A percentile compares a stretch with the other conserved stretches of the same genome.
Evolutionary conservation across 495 filamentous ascomycete genomes (phyloP).

Genomic region (Podospora pseudoanserina): DNA sequence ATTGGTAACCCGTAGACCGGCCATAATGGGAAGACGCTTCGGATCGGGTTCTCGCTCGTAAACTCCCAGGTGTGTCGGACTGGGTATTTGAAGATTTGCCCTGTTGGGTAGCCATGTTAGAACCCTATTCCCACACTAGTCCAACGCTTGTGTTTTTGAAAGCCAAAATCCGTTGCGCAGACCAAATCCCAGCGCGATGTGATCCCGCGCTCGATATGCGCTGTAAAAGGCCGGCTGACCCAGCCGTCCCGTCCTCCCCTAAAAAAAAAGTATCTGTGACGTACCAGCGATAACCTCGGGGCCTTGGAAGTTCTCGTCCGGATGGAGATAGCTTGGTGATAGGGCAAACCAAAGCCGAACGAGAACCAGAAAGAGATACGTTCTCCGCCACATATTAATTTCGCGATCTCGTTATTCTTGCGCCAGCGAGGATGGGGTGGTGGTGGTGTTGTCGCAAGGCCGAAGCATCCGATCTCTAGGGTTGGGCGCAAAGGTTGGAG

Average conservation of each 20-base stretch:
- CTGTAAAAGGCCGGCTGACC: not conserved
- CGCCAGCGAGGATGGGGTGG: slow-evolving; percentile 4
- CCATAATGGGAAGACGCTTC: slow-evolving; percentile 96
- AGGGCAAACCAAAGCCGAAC: slow-evolving; percentile 93
- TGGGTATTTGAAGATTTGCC: slow-evolving; percentile 83
- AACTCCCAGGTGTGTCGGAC: slow-evolving; percentile 93
- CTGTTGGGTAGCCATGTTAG: slow-evolving; percentile 41
- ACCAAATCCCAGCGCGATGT: not conserved
- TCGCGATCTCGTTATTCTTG: not conserved
- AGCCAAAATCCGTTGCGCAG: not conserved
- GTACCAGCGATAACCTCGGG: slow-evolving; percentile 95
- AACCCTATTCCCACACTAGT: not conserved
- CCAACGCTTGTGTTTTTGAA: not conserved
- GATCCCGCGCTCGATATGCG: not conserved
- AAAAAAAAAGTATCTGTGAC: slow-evolving; percentile 25
- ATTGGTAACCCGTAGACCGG: slow-evolving; percentile 88
- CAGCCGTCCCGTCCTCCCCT: not conserved
- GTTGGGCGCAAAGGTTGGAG: slow-evolving; percentile 9
- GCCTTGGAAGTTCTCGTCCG: slow-evolving; percentile 97
- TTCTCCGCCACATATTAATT: slow-evolving; percentile 79
- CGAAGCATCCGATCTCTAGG: slow-evolving; percentile 21
- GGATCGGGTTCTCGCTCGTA: slow-evolving; percentile 75
- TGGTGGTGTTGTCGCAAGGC: slow-evolving; percentile 11
- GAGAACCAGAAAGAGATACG: slow-evolving; percentile 76
- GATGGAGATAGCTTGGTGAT: slow-evolving; percentile 93